Evolutionary conservation across 108 stramenopile genomes (phyloP).

Genomic region (Epipyxis sp.): DNA sequence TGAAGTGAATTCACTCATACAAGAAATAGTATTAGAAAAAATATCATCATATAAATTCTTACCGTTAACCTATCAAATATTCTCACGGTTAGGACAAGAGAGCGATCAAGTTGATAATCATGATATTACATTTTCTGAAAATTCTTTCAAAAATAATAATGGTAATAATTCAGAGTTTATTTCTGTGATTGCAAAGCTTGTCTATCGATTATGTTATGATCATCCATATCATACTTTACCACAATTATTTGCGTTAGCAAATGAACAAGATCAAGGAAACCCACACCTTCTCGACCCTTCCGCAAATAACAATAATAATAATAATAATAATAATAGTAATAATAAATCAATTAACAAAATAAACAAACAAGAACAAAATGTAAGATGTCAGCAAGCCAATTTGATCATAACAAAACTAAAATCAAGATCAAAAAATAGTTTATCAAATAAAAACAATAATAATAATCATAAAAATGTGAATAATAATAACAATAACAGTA

Average conservation of each 20-base stretch:
- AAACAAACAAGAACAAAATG: neutral
- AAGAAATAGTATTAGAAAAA: slow-evolving; percentile 30
- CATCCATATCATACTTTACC: slow-evolving; percentile 79
- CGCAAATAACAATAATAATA: no score
- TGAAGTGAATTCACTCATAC: neutral
- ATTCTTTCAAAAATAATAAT: neutral
- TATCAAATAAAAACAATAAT: neutral
- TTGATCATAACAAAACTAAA: slow-evolving; percentile 2
- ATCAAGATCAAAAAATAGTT: neutral
- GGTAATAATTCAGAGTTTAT: slow-evolving; percentile 13
- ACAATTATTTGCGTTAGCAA: slow-evolving; percentile 69
- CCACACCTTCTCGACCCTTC: no score
- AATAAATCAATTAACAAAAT: neutral
- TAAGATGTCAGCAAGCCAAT: slow-evolving; percentile 33
- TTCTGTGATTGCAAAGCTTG: slow-evolving; percentile 63
- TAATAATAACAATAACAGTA: no score
- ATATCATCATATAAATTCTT: slow-evolving; percentile 71
- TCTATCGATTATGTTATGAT: slow-evolving; percentile 66
- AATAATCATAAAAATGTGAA: no score
- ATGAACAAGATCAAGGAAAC: no score
- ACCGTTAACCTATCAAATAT: slow-evolving; percentile 75
- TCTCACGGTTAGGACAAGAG: slow-evolving; percentile 66
- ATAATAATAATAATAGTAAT: slow-evolving; percentile 45
- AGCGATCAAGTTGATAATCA: neutral
- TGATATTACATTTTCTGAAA: neutral